phyloP scores from a whole-genome alignment of 106 monocot genomes.

The Gastrodia elata region DNA sequence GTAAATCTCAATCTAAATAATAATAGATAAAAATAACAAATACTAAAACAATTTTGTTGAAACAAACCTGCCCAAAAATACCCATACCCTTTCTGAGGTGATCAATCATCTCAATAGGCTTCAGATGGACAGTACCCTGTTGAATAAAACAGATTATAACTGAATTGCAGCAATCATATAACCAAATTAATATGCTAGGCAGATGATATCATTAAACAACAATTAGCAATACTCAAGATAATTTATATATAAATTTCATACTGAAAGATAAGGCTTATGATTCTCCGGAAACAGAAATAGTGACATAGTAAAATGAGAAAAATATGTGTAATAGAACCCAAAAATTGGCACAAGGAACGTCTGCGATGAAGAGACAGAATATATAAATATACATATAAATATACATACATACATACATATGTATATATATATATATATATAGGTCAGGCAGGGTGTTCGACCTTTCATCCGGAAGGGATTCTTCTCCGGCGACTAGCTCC shows the following conservation, averaged over 20 bases:
- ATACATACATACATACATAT: no score
- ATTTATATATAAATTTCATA: neutral
- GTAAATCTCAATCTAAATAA: neutral
- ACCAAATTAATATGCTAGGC: neutral
- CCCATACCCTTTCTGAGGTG: conserved; percentile 62
- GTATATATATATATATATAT: no score
- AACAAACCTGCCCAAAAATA: conserved; percentile 59
- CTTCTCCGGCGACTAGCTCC: no score
- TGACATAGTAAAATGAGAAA: neutral
- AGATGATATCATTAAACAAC: neutral
- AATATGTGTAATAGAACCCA: neutral
- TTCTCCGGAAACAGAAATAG: neutral
- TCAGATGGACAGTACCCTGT: conserved; percentile 29
- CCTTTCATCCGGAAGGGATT: no score
- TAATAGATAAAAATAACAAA: neutral
- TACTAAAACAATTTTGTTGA: neutral
- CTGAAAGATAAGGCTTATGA: neutral
- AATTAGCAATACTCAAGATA: neutral
- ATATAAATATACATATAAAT: no score
- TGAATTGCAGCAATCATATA: neutral
- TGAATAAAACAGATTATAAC: neutral
- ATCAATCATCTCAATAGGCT: conserved; percentile 65
- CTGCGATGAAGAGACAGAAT: neutral
- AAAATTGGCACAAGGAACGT: neutral
- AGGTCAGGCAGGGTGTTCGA: no score